Percentiles rank a stretch among this genome's conserved stretches.
Conservation (phyloP, 2,329 filamentous ascomycete species). For the Xylariaceae sp. region DNA sequence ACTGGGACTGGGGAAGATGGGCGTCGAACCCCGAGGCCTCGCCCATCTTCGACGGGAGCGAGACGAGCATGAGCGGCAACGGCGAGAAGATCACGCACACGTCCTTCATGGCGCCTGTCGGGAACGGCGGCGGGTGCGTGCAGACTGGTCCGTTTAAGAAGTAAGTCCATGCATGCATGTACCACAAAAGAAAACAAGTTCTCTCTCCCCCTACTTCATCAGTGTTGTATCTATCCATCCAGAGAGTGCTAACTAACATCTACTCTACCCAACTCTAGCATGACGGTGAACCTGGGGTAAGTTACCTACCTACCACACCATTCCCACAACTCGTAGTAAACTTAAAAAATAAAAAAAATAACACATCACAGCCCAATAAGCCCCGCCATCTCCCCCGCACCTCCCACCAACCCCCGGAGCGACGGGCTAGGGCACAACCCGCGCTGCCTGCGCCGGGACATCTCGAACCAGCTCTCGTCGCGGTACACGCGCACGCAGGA, state of each 20-base stretch:
- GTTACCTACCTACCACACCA: too few relatives aligned
- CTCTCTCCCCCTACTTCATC: background rate
- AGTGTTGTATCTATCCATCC: too few relatives aligned
- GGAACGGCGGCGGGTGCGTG: constrained; percentile 41
- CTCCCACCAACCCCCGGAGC: constrained; percentile 26
- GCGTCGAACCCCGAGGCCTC: constrained; percentile 36
- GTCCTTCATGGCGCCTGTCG: constrained; percentile 8
- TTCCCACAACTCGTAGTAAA: constrained; percentile 8
- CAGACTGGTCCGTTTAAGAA: constrained; percentile 46
- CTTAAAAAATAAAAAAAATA: constrained; percentile 17
- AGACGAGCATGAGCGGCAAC: constrained; percentile 37
- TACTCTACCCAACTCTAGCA: too few relatives aligned
- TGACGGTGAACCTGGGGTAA: constrained; percentile 34
- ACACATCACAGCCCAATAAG: constrained; percentile 12
- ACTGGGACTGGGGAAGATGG: constrained; percentile 41
- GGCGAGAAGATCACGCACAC: constrained; percentile 25
- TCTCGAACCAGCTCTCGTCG: constrained; percentile 28
- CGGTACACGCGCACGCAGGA: constrained; percentile 18
- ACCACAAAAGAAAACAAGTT: background rate
- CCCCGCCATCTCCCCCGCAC: constrained; percentile 22
- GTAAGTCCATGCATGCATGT: constrained; percentile 18
- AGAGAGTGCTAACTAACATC: too few relatives aligned
- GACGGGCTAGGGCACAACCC: constrained; percentile 39
- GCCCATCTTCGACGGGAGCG: constrained; percentile 43
- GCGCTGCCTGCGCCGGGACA: constrained; percentile 41